Conservation (phyloP, 306 rosid species). For the Carpinus viminea region DNA sequence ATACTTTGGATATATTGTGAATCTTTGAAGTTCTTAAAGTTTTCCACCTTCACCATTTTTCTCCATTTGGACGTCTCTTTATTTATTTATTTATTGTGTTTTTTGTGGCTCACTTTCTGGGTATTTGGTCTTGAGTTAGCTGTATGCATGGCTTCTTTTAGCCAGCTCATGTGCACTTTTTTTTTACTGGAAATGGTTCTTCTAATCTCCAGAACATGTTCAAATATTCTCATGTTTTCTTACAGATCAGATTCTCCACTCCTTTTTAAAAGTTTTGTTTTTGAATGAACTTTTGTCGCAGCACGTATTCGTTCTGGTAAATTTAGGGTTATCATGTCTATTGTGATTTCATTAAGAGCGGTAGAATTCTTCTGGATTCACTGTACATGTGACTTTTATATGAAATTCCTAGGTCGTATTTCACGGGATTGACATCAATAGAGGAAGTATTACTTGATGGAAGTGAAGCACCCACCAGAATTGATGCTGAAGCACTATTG, state of each 20-base stretch:
- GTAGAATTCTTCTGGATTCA: neutral
- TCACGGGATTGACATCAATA: constrained; percentile 74
- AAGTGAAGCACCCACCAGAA: constrained; percentile 88
- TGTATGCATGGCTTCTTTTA: neutral
- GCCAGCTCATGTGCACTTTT: neutral
- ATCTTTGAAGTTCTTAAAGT: constrained; percentile 11
- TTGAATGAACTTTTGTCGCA: neutral
- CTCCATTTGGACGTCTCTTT: neutral
- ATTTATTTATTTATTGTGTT: neutral
- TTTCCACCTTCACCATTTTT: constrained; percentile 15
- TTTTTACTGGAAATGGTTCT: neutral
- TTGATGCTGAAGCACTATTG: constrained; percentile 80
- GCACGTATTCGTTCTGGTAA: neutral
- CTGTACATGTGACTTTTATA: constrained; percentile 24
- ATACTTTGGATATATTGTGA: constrained; percentile 19
- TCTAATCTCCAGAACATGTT: neutral
- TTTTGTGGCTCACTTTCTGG: neutral
- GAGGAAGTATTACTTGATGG: constrained; percentile 85
- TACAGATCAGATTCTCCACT: neutral
- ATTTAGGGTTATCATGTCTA: neutral
- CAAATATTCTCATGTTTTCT: neutral
- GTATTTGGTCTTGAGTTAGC: neutral
- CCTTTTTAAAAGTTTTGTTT: neutral
- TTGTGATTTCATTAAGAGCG: constrained; percentile 11
- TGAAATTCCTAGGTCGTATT: constrained; percentile 58